These are phyloP conservation scores for Phyllosticta capitalensis DNA, from an alignment of 2,329 filamentous ascomycete genomes.

Conservation along the genomic window DNA sequence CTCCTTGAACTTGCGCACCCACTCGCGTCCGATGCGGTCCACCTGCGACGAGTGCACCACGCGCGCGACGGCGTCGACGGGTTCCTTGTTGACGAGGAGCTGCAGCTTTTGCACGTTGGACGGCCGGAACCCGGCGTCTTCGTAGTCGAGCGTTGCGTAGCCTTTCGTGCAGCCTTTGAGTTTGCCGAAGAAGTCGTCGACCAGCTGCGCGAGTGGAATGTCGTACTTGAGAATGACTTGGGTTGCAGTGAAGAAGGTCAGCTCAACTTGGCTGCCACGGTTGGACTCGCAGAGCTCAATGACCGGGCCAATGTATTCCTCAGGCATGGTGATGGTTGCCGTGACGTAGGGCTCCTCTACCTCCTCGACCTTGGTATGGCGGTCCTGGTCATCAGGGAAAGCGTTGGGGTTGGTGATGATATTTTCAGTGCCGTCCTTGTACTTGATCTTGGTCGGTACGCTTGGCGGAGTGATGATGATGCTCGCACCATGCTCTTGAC, in stretches of 20 bases:
- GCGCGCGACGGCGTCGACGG: slow-evolving; percentile 89
- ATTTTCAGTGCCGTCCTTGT: slow-evolving; percentile 64
- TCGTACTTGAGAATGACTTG: slow-evolving; percentile 95
- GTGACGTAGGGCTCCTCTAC: slow-evolving; percentile 67
- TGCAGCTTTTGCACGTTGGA: slow-evolving; percentile 82
- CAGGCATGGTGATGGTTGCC: slow-evolving; percentile 80
- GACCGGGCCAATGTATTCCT: slow-evolving; percentile 86
- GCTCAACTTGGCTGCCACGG: slow-evolving; percentile 73
- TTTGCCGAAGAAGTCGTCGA: slow-evolving; percentile 96
- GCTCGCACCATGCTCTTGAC: slow-evolving; percentile 86
- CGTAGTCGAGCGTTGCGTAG: slow-evolving; percentile 93
- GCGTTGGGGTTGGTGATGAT: slow-evolving; percentile 78
- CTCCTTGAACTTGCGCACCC: slow-evolving; percentile 95
- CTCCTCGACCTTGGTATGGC: slow-evolving; percentile 45
- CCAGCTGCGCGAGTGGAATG: slow-evolving; percentile 76
- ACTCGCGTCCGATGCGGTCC: slow-evolving; percentile 69
- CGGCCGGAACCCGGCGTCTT: slow-evolving; percentile 79
- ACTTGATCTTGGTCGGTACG: slow-evolving; percentile 81
- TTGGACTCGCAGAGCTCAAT: slow-evolving; percentile 92
- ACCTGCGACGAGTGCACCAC: slow-evolving; percentile 77
- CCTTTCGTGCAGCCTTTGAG: slow-evolving; percentile 89
- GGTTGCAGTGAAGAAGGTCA: slow-evolving; percentile 83
- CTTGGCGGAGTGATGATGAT: slow-evolving; percentile 96
- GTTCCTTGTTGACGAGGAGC: slow-evolving; percentile 82
- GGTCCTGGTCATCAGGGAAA: slow-evolving; percentile 63